A percentile compares a stretch with the other conserved stretches of the same genome.
phyloP scores from a whole-genome alignment of 2,329 filamentous ascomycete species.

The Chrysoporthe cubensis region DNA sequence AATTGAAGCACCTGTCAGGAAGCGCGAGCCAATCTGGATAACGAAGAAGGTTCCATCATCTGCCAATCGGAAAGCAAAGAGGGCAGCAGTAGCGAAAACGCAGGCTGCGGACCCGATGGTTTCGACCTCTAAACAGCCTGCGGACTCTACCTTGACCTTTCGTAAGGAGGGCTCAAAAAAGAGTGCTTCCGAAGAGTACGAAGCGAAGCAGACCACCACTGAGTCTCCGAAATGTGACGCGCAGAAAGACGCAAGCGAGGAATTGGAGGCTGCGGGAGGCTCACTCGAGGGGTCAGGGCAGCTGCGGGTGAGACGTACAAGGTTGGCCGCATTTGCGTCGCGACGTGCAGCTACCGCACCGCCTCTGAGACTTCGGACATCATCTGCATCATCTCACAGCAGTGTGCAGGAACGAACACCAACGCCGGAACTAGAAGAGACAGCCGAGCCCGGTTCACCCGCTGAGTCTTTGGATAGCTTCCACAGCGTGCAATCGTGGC shows the following conservation, averaged over 20 bases:
- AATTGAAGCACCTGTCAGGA: not conserved
- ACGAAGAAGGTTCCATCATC: slow-evolving; percentile 8
- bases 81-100: slow-evolving; percentile 3
- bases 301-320: slow-evolving; percentile 25
- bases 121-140: not conserved
- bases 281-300: slow-evolving; percentile 27
- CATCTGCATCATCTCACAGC: slow-evolving; percentile 41
- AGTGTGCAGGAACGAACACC: slow-evolving; percentile 37
- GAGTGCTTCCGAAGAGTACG: not conserved
- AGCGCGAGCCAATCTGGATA: slow-evolving; percentile 15
- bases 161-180: not conserved
- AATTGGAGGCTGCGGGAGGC: slow-evolving; percentile 6
- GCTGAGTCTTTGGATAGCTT: slow-evolving; percentile 57
- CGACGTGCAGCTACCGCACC: slow-evolving; percentile 27
- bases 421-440: slow-evolving; percentile 36
- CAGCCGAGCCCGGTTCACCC: slow-evolving; percentile 42
- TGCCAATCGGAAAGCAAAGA: slow-evolving; percentile 10
- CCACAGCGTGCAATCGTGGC: slow-evolving; percentile 57
- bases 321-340: slow-evolving; percentile 28
- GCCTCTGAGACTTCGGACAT: slow-evolving; percentile 32
- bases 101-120: not conserved
- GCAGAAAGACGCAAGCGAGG: not conserved
- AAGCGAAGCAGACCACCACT: not conserved
- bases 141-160: not conserved
- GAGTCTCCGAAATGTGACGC: not conserved